A percentile compares a stretch with the other conserved stretches of the same genome.
Conservation (phyloP, 2,329 filamentous ascomycete species). For the Aureobasidium namibiae region DNA sequence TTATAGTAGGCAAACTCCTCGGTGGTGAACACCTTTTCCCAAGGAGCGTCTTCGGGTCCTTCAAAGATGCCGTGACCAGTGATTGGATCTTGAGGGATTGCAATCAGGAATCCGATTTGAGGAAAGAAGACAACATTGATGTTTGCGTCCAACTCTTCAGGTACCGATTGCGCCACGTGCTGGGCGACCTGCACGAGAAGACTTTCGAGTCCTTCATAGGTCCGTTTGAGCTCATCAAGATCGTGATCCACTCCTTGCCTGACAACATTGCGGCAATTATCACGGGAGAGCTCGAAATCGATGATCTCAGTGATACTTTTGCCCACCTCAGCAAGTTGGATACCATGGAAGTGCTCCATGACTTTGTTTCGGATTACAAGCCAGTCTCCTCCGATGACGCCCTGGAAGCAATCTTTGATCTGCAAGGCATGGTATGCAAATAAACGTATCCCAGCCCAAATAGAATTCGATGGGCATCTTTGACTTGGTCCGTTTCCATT, state of each 20-base stretch:
- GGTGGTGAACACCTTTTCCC: constrained; percentile 71
- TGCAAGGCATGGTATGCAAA: constrained; percentile 67
- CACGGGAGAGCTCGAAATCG: constrained; percentile 70
- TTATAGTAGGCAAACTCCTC: constrained; percentile 73
- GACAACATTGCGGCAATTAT: constrained; percentile 65
- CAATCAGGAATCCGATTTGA: constrained; percentile 82
- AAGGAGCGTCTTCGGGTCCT: constrained; percentile 52
- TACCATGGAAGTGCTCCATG: constrained; percentile 50
- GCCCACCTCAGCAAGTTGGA: constrained; percentile 57
- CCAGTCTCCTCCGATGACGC: constrained; percentile 46
- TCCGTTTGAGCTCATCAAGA: constrained; percentile 69
- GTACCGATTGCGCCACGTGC: constrained; percentile 55
- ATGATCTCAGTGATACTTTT: constrained; percentile 63
- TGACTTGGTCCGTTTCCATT: constrained; percentile 45
- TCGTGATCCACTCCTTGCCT: constrained; percentile 61
- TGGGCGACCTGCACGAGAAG: constrained; percentile 61
- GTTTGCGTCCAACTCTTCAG: constrained; percentile 45
- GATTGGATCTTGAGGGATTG: constrained; percentile 54
- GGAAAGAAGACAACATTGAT: constrained; percentile 84
- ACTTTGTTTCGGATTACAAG: constrained; percentile 51
- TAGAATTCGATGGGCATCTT: constrained; percentile 45
- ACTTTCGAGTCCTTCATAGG: constrained; percentile 67
- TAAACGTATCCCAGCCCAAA: constrained; percentile 62
- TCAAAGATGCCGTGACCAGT: constrained; percentile 55
- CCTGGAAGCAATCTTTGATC: constrained; percentile 55